phyloP scores from a whole-genome alignment of 148 eudicot species.

The Spergularia marina region DNA sequence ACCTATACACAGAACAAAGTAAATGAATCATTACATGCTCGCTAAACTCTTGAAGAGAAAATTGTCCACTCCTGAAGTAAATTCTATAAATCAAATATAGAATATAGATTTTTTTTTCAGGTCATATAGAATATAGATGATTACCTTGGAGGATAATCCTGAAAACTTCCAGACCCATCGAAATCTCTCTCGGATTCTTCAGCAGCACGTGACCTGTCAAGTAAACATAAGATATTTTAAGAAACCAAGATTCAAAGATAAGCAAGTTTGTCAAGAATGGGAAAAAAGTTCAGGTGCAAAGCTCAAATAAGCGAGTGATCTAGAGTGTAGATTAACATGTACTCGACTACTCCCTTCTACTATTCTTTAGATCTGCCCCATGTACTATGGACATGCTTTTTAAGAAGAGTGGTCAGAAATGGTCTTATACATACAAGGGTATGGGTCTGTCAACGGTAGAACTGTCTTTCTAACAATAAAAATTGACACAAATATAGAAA shows the following conservation, averaged over 20 bases:
- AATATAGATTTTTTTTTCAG: not conserved
- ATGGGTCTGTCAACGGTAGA: no score
- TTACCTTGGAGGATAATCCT: slow-evolving; percentile 26
- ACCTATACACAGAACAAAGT: slow-evolving; percentile 27
- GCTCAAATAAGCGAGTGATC: not conserved
- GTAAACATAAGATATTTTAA: not conserved
- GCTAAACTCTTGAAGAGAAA: no score
- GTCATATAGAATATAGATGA: not conserved
- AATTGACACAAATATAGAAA: no score
- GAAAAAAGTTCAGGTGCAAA: not conserved
- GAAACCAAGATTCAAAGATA: not conserved
- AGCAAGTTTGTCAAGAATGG: not conserved
- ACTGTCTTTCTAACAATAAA: no score
- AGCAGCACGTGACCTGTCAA: slow-evolving; percentile 13
- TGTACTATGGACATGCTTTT: not conserved
- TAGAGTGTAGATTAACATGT: not conserved
- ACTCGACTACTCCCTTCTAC: not conserved
- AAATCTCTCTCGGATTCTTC: slow-evolving; percentile 21
- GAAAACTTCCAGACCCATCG: slow-evolving; percentile 17
- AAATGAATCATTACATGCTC: no score
- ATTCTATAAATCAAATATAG: no score
- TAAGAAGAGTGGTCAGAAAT: no score
- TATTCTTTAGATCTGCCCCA: not conserved
- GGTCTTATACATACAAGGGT: no score
- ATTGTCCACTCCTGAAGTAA: not conserved